Evolutionary conservation across 129 eudicot genomes (phyloP).

Genomic region (Apium graveolens): DNA sequence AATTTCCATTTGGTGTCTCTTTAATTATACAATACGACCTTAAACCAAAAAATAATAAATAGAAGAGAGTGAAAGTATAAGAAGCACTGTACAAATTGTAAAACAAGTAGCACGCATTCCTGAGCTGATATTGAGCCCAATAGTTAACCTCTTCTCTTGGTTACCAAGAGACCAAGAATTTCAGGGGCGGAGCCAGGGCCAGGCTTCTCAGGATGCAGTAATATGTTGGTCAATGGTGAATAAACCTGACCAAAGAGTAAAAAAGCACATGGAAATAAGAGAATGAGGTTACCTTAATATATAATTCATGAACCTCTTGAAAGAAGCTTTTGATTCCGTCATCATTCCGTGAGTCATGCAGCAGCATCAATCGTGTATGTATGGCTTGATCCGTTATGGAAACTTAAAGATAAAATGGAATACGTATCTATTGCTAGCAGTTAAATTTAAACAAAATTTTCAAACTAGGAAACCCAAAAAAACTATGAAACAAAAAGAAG

Average conservation of each 20-base stretch:
- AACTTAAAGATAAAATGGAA: slow-evolving; percentile 12
- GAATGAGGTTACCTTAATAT: slow-evolving; percentile 56
- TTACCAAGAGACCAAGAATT: neutral
- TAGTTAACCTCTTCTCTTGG: neutral
- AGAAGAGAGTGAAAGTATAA: neutral
- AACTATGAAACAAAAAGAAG: neutral
- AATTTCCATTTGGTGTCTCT: neutral
- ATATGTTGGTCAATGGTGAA: neutral
- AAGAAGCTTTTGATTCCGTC: slow-evolving; percentile 98
- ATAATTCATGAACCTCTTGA: slow-evolving; percentile 97
- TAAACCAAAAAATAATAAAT: neutral
- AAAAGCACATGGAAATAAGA: neutral
- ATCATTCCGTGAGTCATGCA: slow-evolving; percentile 95
- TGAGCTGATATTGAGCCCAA: neutral
- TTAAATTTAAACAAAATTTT: neutral
- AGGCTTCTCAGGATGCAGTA: neutral
- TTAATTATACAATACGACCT: neutral
- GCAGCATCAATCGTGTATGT: slow-evolving; percentile 97
- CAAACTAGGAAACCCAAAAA: neutral
- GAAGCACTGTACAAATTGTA: neutral
- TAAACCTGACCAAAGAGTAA: neutral
- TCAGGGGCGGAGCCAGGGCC: too few species aligned
- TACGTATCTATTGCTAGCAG: neutral
- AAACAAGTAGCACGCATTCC: neutral
- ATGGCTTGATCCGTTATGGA: slow-evolving; percentile 35